Percentiles rank a stretch among this genome's conserved stretches.
phyloP scores from a whole-genome alignment of 768 basidiomycete genomes.

The Agrocybe pediades region DNA sequence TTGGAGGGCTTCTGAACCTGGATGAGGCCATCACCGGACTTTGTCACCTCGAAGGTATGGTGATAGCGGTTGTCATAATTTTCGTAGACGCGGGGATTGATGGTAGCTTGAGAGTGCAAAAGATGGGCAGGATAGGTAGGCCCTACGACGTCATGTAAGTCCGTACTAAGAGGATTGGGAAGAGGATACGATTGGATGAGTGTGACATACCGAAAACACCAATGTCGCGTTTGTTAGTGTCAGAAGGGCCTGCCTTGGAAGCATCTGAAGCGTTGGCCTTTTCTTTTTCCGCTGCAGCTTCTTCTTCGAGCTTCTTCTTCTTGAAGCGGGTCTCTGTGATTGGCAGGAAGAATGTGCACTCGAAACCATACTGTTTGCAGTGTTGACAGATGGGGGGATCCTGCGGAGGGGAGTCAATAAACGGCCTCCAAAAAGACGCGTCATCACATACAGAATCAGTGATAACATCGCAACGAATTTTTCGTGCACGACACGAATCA shows the following conservation, averaged over 20 bases:
- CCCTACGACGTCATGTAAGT: constrained; percentile 59
- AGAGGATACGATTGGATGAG: constrained; percentile 12
- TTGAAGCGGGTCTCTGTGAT: constrained; percentile 99
- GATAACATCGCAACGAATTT: constrained; percentile 94
- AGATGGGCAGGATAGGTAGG: constrained; percentile 87
- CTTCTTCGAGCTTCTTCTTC: constrained; percentile 87
- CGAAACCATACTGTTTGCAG: constrained; percentile 91
- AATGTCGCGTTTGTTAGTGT: constrained; percentile 55
- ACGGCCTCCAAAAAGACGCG: constrained; percentile 1
- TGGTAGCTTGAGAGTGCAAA: constrained; percentile 85
- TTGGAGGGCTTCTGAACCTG: constrained; percentile 66
- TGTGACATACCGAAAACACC: constrained; percentile 59
- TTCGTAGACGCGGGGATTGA: constrained; percentile 85
- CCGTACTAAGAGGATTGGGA: constrained; percentile 32
- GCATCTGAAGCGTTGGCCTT: constrained; percentile 24
- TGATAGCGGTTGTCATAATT: constrained; percentile 87
- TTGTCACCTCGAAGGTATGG: constrained; percentile 84
- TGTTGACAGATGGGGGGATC: constrained; percentile 89
- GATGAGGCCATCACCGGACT: constrained; percentile 86
- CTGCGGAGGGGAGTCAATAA: constrained; percentile 17
- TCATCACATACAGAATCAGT: constrained; percentile 51
- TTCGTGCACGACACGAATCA: constrained; percentile 87
- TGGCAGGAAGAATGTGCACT: constrained; percentile 97
- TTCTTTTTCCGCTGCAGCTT: constrained; percentile 47
- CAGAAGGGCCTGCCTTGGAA: constrained; percentile 33